Conservation (phyloP, 164 flowering plant species). For the Aristolochia californica region DNA sequence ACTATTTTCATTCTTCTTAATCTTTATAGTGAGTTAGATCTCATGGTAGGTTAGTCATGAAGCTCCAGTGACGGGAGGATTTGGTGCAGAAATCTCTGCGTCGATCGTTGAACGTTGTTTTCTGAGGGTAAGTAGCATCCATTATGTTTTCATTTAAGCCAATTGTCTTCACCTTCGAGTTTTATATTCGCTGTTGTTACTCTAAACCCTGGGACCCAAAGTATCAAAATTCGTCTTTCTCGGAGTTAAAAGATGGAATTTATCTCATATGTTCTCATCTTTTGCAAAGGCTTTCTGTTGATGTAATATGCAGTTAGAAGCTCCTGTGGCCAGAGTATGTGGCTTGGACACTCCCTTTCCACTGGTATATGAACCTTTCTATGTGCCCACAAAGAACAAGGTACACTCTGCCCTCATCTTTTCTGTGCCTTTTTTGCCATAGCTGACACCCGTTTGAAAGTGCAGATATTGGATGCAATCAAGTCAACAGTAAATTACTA, state of each 20-base stretch:
- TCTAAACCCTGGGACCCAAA: no score
- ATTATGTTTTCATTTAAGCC: not conserved
- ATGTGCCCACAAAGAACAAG: slow-evolving; percentile 90
- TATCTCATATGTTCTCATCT: no score
- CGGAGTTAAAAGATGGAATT: no score
- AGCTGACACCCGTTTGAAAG: not conserved
- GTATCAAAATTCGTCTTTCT: no score
- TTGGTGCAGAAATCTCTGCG: slow-evolving; percentile 96
- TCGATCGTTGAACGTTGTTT: slow-evolving; percentile 89
- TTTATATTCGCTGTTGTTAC: no score
- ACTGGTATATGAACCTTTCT: slow-evolving; percentile 89
- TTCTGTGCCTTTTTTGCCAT: no score
- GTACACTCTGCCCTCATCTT: slow-evolving; percentile 15
- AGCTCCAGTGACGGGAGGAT: slow-evolving; percentile 96
- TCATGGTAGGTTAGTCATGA: slow-evolving; percentile 81
- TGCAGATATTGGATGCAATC: slow-evolving; percentile 64
- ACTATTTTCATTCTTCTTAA: not conserved
- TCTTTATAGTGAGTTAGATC: not conserved
- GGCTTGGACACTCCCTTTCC: slow-evolving; percentile 97
- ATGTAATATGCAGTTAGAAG: slow-evolving; percentile 62
- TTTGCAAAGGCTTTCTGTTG: no score
- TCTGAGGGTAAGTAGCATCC: slow-evolving; percentile 42
- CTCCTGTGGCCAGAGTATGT: slow-evolving; percentile 83
- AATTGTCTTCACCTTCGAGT: no score
- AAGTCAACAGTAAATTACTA: slow-evolving; percentile 69